phyloP scores from a whole-genome alignment of 768 basidiomycete species.

The Artomyces pyxidatus region DNA sequence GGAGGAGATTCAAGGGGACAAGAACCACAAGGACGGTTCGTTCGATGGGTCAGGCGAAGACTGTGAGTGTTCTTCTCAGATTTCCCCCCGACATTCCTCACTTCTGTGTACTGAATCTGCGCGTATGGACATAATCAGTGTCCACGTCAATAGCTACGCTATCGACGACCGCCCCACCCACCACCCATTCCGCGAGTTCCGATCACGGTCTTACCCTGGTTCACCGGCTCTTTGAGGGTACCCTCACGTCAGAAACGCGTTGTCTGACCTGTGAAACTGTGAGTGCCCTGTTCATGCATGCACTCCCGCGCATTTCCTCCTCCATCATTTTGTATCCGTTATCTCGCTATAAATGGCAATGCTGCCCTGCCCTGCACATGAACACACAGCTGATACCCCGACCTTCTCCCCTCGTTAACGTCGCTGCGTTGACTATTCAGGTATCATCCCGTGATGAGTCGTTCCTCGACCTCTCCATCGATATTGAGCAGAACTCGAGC shows the following conservation, averaged over 20 bases:
- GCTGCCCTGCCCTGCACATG: background rate
- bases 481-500: constrained; percentile 97
- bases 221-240: constrained; percentile 89
- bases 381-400: constrained; percentile 20
- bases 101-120: constrained; percentile 1
- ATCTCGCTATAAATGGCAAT: constrained; percentile 1
- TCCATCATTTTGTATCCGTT: constrained; percentile 1
- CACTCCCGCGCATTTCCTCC: background rate
- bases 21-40: constrained; percentile 24
- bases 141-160: constrained; percentile 53
- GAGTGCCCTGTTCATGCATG: constrained; percentile 5
- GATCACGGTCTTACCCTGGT: constrained; percentile 59
- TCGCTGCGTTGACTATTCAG: constrained; percentile 1
- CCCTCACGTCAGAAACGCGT: constrained; percentile 92
- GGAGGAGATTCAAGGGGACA: constrained; percentile 82
- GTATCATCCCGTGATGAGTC: constrained; percentile 77
- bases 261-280: constrained; percentile 98
- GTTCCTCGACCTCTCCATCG: constrained; percentile 97
- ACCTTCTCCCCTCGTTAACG: background rate
- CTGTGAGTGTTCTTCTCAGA: constrained; percentile 38
- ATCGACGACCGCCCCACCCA: constrained; percentile 34
- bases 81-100: constrained; percentile 4
- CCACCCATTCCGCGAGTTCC: constrained; percentile 36
- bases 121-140: constrained; percentile 31
- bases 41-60: constrained; percentile 43